A percentile compares a stretch with the other conserved stretches of the same genome.
Evolutionary conservation across 768 basidiomycete genomes (phyloP).

Genomic region (Boletus reticuloceps): DNA sequence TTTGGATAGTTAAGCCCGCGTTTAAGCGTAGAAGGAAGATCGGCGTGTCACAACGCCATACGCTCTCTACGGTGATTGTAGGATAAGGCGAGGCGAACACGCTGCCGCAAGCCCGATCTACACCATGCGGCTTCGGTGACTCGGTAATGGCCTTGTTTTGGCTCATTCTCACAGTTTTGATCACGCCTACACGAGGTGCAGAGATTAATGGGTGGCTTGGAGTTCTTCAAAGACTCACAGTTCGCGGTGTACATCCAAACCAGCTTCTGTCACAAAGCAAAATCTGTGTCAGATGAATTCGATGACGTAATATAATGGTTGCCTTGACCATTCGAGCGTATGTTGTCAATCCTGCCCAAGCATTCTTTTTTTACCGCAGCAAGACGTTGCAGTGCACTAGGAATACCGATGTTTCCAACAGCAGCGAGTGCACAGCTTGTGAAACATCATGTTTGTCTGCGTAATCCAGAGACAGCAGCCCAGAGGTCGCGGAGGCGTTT

Average conservation of each 20-base stretch:
- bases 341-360: slow-evolving; percentile 6
- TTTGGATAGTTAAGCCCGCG: neutral
- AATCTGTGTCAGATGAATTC: no score
- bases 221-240: no score
- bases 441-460: slow-evolving; percentile 36
- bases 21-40: neutral
- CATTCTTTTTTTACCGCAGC: slow-evolving; percentile 19
- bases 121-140: slow-evolving; percentile 7
- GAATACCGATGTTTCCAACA: neutral
- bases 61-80: no score
- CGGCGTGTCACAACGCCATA: neutral
- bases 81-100: slow-evolving; percentile 12
- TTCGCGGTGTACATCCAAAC: neutral
- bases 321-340: neutral
- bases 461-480: slow-evolving; percentile 43
- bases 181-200: neutral
- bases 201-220: neutral
- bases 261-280: neutral
- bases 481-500: slow-evolving; percentile 55
- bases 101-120: slow-evolving; percentile 6
- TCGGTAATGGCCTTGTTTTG: neutral
- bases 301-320: neutral
- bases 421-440: slow-evolving; percentile 3
- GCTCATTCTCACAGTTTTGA: neutral
- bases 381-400: neutral